Evolutionary conservation across 345 rosid species (phyloP).

Genomic region (Hibiscus tridactylites): DNA sequence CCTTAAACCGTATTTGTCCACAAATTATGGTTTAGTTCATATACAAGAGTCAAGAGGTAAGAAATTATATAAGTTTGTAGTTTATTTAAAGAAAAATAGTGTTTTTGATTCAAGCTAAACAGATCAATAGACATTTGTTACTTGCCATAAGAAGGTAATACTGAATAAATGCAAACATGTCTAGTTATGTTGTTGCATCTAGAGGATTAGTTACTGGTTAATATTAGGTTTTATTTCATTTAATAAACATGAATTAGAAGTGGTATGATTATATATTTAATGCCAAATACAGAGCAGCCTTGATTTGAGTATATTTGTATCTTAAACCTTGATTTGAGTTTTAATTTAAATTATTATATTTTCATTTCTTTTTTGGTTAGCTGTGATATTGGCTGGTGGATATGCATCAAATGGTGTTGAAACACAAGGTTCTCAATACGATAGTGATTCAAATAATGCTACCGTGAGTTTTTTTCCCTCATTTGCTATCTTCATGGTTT

Average conservation of each 20-base stretch:
- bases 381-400: slow-evolving; percentile 79
- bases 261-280: too few relatives aligned
- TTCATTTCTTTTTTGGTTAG: slow-evolving; percentile 26
- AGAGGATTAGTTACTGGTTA: not conserved
- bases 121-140: not conserved
- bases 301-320: too few relatives aligned
- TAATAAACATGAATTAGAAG: too few relatives aligned
- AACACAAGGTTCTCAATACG: slow-evolving; percentile 58
- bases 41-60: not conserved
- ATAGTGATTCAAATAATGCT: slow-evolving; percentile 63
- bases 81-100: too few relatives aligned
- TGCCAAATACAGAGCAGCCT: too few relatives aligned
- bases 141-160: not conserved
- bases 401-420: slow-evolving; percentile 55
- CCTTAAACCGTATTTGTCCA: not conserved
- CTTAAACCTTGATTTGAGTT: too few relatives aligned
- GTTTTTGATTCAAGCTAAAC: too few relatives aligned
- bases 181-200: not conserved
- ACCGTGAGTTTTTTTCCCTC: slow-evolving; percentile 54
- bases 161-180: not conserved
- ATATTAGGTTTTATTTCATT: too few relatives aligned
- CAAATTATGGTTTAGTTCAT: not conserved
- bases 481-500: slow-evolving; percentile 1
- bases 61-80: too few relatives aligned
- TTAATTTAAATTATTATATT: too few relatives aligned